A percentile compares a stretch with the other conserved stretches of the same genome.
Conservation (phyloP, 176 grass and related monocot genomes). For the Cocos nucifera region DNA sequence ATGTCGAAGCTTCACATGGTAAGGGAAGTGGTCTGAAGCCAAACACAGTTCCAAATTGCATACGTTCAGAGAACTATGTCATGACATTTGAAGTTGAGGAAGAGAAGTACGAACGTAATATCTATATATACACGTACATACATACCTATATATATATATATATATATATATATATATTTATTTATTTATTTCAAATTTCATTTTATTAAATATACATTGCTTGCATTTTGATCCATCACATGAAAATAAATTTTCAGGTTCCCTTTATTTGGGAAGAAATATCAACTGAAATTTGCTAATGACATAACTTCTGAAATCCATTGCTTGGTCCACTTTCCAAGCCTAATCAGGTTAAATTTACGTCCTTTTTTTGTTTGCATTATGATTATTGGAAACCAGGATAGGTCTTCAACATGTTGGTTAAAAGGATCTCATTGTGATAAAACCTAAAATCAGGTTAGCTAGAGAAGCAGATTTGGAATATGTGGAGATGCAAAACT, state of each 20-base stretch:
- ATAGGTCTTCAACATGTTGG: conserved; percentile 6
- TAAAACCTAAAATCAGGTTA: conserved; percentile 52
- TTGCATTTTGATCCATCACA: too few species aligned
- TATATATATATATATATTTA: too few species aligned
- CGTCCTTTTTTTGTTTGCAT: conserved; percentile 11
- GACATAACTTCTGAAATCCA: conserved; percentile 58
- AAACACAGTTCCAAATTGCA: conserved; percentile 71
- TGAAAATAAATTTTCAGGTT: conserved; percentile 44
- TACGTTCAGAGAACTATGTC: conserved; percentile 93
- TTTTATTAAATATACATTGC: neutral
- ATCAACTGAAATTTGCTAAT: conserved; percentile 83
- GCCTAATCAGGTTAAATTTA: conserved; percentile 62
- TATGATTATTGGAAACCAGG: neutral
- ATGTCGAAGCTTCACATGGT: conserved; percentile 85
- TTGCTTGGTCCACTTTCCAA: conserved; percentile 85
- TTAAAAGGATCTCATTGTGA: conserved; percentile 20
- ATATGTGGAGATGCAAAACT: conserved; percentile 93
- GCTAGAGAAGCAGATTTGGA: conserved; percentile 83
- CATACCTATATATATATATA: too few species aligned
- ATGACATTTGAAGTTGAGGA: conserved; percentile 95
- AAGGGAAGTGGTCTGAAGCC: conserved; percentile 50
- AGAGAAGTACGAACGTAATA: conserved; percentile 60
- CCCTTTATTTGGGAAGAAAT: conserved; percentile 84
- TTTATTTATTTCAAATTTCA: neutral
- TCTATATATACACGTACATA: neutral